Base-by-base conservation (phyloP, 331 rosid species). In the Telfairia occidentalis region DNA sequence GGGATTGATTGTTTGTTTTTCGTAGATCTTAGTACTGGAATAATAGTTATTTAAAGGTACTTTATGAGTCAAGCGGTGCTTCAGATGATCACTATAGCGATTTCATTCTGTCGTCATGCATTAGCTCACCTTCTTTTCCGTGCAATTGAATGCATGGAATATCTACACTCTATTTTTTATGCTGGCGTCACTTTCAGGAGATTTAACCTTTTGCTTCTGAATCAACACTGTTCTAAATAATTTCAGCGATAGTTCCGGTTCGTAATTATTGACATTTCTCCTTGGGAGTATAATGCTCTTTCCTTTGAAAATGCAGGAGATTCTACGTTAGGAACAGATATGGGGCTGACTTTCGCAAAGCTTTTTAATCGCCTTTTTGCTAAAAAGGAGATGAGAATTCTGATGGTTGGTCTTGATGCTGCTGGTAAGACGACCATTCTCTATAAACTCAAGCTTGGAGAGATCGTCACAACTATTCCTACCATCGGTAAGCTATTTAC, bases 361-460 rank as follows among this genome's bases (percentile, higher is more conserved):
- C 80, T 77, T 28, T 77, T 77, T 57, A 77, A 75, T 49, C 61
- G 75, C 75, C 74, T 77, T 70, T 77, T 77, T 77, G 80, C 80
- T 18, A 77, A 77, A 58, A 77, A 77, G 74, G 80, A 77, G 72
- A 77, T 77, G 80, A 77, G 80, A 66, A 77, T 87, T 85, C 84
- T 87, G 77, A 87, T 87, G 89, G 89, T 87, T 71, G 91, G 91
- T 78, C 91, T 87, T 81, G 91, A 87, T 72, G 91, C 91, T 69
- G 91, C 89, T 61, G 91, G 91, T 29, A 87, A 87, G 80, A 87
- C 91, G 23, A 87, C 91, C 63, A 87, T 87, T 29, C 85, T 87
- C 50, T 87, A 87, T 74, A 87, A 87, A 75, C 89, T 87, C 42
- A 88, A 87, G 80, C 84, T 85, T 83, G 91, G 91, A 79, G 89